Evolutionary conservation across 192 early-diverging fungal genomes (phyloP), one percentile per base, ranked within the genome.

Genomic region (Podila clonocystis): DNA sequence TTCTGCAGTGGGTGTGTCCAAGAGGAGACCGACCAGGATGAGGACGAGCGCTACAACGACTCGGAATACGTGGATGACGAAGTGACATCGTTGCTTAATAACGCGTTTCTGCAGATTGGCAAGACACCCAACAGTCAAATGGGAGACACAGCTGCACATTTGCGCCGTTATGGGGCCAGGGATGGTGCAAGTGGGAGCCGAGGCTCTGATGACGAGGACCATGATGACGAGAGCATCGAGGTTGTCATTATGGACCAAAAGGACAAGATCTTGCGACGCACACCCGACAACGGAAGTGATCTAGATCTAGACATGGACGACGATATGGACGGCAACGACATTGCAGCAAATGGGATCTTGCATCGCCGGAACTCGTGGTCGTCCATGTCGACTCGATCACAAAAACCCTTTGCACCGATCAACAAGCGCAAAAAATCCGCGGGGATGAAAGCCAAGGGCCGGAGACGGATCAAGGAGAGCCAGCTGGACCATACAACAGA

Each of bases 41-140:
- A 72, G 17, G 75, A 71, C 12, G 75, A 67, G 45, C 67, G 61
- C 5, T 80, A 80, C 30, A 68, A 73, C 55, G 76, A 80, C 41
- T 80, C 77, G 1, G 77, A 80, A 22, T 80, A 73, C 34, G 77
- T 80, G 3, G 77, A 80, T 20, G 77, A 80, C 15, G 77, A 80
- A 58, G 67, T 65, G 48, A 62, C 77, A 9, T 80, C 77, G 1
- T 17, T 80, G 8, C 38, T 80, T 28, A 72, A 80, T 20, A 80
- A 80, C 38, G 77, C 77, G 13, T 73, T 73, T 34, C 52, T 72
- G 9, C 77, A 80, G 13, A 73, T 80, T 24, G 77, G 77, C 20
- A 80, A 72, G 29, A 80, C 70, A 7, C 77, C 77, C 48, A 73
- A 45, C 62, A 63, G 76, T 29, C 58, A 66, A 2, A 34, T 80